Evolutionary conservation across 345 rosid genomes (phyloP), one percentile per base, ranked within the genome.

Genomic region (Citrus australasica): DNA sequence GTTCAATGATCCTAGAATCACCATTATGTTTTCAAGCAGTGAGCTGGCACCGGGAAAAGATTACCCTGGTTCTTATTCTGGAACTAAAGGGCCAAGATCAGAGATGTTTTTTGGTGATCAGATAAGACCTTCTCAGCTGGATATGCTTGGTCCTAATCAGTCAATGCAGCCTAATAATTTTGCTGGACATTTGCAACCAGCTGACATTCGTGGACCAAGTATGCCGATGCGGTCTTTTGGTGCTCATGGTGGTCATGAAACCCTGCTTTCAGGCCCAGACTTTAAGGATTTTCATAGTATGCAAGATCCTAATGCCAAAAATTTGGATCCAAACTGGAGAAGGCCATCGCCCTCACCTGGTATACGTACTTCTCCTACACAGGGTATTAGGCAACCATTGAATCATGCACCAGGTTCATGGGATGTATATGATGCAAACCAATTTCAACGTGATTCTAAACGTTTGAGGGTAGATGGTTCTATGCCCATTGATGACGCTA

Each of bases 1-100:
- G 72, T 92, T 96, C 78, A 94, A 91, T 61, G 97, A 96, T 82
- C 92, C 97, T 75, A 90, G 97, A 69, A 94, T 96, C 76, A 92
- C 95, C 40, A 96, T 94, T 30, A 88, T 89, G 97, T 96, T 78
- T 80, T 89, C 94, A 59, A 90, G 88, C 73, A 90, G 95, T 79
- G 92, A 81, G 69, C 77, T 89, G 75, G 92, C 91, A 40, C 90
- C 92, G 33, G 91, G 87, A 14, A 89, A 85, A 88, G 97, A 90
- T 13, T 82, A 79, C 81, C 67, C 88, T 2, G 79, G 83, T 53
- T 83, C 88, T 77, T 78, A 85, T 79, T 84, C 92, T 51, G 92
- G 93, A 66, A 81, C 74, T 40, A 91, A 87, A 80, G 92, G 87
- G 53, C 69, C 88, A 74, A 87, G 92, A 71, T 81, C 92, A 76